Evolutionary conservation across 75 land plant genomes (phyloP).

Genomic region (Pinus taeda): DNA sequence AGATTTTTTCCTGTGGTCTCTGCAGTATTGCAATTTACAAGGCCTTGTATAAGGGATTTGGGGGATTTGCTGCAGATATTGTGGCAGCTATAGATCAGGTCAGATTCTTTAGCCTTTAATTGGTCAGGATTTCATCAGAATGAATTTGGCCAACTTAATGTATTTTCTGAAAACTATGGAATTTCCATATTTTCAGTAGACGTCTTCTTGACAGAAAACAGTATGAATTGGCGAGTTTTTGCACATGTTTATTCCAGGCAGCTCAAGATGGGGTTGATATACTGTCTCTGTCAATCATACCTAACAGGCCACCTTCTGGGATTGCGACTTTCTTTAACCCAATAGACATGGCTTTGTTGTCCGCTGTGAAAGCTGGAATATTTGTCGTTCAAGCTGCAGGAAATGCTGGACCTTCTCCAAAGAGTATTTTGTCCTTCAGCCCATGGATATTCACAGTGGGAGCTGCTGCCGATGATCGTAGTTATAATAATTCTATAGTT

Average conservation of each 20-base stretch:
- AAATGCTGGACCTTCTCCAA: slow-evolving; percentile 84
- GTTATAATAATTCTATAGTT: slow-evolving; percentile 52
- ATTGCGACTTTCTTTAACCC: slow-evolving; percentile 81
- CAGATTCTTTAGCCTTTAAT: not conserved
- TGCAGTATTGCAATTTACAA: slow-evolving; percentile 87
- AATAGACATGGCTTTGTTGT: slow-evolving; percentile 82
- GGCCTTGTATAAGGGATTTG: slow-evolving; percentile 77
- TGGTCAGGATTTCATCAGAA: not conserved
- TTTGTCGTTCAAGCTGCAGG: slow-evolving; percentile 98
- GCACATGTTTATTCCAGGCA: slow-evolving; percentile 50
- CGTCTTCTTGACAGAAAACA: not conserved
- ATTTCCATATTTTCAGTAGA: not conserved
- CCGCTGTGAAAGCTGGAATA: slow-evolving; percentile 84
- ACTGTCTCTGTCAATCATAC: slow-evolving; percentile 84
- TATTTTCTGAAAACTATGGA: not conserved
- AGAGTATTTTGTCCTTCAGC: slow-evolving; percentile 83
- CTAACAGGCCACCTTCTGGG: slow-evolving; percentile 82
- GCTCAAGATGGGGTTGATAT: slow-evolving; percentile 95
- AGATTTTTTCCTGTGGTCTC: not conserved
- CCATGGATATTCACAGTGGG: slow-evolving; percentile 99
- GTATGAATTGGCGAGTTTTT: not conserved
- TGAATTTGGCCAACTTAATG: not conserved
- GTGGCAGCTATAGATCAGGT: slow-evolving; percentile 98
- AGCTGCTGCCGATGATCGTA: slow-evolving; percentile 80
- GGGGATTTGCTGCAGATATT: slow-evolving; percentile 90